Base-by-base conservation (phyloP, 306 rosid species). In the Malus fusca region DNA sequence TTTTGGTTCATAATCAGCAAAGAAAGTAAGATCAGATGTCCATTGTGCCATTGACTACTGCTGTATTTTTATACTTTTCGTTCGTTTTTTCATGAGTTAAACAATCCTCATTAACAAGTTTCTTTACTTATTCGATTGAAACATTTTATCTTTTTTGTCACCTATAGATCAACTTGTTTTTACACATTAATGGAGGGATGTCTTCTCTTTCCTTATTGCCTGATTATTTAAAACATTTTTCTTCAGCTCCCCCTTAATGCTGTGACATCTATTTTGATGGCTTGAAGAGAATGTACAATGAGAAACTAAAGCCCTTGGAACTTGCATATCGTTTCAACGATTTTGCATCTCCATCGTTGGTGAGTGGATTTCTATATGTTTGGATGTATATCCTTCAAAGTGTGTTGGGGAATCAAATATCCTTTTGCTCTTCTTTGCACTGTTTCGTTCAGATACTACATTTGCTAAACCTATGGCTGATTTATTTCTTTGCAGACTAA, bases 191-290 rank as follows among this genome's bases (percentile, higher is more conserved):
- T 71, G 8, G 56, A 71, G 31, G 42, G 74, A 52, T 11, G 18
- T 4, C 31, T 56, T n/a, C 65, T 8, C 42, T 18, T 33, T 33
- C 66, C 56, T 37, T 58, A 23, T 59, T 40, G 25, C 12, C 69
- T 43, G 30, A 73, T 17, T 11, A 75, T 73, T 37, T 70, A 70
- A 37, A 58, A 58, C 78, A 19, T 51, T 35, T 63, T 46, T 71
- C 25, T 52, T 51, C 88, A 92, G 99, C 55, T 90, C 61, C 87
- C 99, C 66, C 82, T 63, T 55, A 77, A 60, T 72, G 84, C 91
- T 53, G 96, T 95, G 44, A 95, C 99, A 70, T 95, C 99, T 65
- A 92, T 95, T 73, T 77, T 78, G 97, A 95, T 78, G 99, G 98
- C 71, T 83, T 95, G 84, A 95, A 92, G 87, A 92, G 74, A 81